These are phyloP conservation scores for Talaromyces islandicus DNA, from an alignment of 2,329 filamentous ascomycete genomes.

Conservation along the genomic window DNA sequence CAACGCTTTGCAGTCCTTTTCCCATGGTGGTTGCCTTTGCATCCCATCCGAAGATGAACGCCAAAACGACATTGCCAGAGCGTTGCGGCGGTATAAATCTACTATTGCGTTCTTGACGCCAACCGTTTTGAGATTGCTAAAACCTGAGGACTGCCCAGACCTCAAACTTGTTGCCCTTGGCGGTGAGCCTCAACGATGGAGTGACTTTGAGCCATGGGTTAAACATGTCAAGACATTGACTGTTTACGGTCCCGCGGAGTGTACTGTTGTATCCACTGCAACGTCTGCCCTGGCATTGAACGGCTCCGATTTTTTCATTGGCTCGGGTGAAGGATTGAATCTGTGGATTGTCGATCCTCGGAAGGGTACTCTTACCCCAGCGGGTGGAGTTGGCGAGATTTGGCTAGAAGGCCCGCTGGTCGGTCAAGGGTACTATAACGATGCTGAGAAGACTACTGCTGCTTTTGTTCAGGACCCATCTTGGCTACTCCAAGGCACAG, in stretches of 20 bases:
- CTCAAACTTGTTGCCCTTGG: neutral
- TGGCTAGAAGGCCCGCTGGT: slow-evolving; percentile 37
- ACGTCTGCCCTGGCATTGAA: neutral
- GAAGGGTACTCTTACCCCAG: slow-evolving; percentile 60
- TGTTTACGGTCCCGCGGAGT: neutral
- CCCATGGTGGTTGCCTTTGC: slow-evolving; percentile 54
- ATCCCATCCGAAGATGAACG: slow-evolving; percentile 47
- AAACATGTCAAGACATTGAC: neutral
- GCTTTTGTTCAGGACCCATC: slow-evolving; percentile 26
- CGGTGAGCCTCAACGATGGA: slow-evolving; percentile 36
- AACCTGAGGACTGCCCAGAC: neutral
- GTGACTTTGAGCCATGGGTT: slow-evolving; percentile 17
- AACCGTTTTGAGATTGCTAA: neutral
- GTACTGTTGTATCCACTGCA: neutral
- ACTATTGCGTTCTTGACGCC: neutral
- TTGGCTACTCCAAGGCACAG: slow-evolving; percentile 26
- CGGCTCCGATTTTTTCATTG: neutral
- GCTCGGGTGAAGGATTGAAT: neutral
- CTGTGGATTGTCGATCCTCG: slow-evolving; percentile 25
- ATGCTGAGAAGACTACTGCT: slow-evolving; percentile 28
- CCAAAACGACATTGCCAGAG: neutral
- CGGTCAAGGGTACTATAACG: slow-evolving; percentile 43
- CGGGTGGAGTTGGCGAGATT: slow-evolving; percentile 33
- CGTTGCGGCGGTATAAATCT: neutral
- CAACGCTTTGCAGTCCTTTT: slow-evolving; percentile 50